phyloP scores from a whole-genome alignment of 805 yeast species.

The Ogataea corticis region DNA sequence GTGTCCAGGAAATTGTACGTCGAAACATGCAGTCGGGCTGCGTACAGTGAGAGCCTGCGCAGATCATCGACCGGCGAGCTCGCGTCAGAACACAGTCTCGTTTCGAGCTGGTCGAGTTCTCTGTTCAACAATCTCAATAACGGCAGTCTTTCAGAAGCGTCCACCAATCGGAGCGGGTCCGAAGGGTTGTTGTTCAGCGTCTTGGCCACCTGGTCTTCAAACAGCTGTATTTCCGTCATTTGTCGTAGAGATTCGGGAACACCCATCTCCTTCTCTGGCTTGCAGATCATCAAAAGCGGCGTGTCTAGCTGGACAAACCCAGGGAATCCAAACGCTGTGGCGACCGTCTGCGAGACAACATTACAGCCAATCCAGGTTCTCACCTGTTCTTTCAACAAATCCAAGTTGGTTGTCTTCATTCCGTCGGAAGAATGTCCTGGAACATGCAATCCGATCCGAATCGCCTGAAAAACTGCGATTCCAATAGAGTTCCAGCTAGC shows the following conservation, averaged over 20 bases:
- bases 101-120: conserved; percentile 76
- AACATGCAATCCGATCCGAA: conserved; percentile 85
- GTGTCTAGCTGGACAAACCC: conserved; percentile 86
- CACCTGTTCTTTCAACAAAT: conserved; percentile 69
- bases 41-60: conserved; percentile 64
- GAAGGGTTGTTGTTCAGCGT: conserved; percentile 70
- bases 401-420: conserved; percentile 44
- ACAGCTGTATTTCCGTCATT: conserved; percentile 79
- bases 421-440: conserved; percentile 62
- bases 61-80: conserved; percentile 60
- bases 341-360: conserved; percentile 84
- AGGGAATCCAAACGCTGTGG: conserved; percentile 93
- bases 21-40: conserved; percentile 78
- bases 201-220: conserved; percentile 82
- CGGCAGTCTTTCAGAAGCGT: conserved; percentile 71
- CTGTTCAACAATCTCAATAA: conserved; percentile 66
- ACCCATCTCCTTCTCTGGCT: conserved; percentile 42
- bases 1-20: conserved; percentile 81
- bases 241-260: conserved; percentile 65
- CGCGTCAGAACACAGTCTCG: conserved; percentile 42
- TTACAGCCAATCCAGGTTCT: conserved; percentile 95
- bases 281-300: conserved; percentile 55
- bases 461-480: conserved; percentile 88
- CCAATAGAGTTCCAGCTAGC: conserved; percentile 96
- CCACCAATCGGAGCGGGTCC: conserved; percentile 66